Base-by-base conservation (phyloP, 768 basidiomycete species). In the Auriscalpium orientale region DNA sequence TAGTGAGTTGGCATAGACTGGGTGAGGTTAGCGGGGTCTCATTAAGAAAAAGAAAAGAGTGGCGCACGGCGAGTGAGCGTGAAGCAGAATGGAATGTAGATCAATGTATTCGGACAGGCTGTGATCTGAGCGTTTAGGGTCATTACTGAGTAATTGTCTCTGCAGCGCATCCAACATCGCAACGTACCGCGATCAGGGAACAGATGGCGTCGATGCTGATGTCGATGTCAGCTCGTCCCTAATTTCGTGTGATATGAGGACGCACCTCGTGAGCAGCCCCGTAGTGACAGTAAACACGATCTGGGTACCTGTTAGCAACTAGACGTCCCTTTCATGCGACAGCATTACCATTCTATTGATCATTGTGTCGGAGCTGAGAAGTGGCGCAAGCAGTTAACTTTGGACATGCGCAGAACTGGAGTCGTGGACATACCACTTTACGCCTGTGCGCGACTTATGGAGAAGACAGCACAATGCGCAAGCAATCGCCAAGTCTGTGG, bases 41-140 rank as follows among this genome's bases (percentile, higher is more conserved):
- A 12, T n/a, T n/a, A n/a, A n/a, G n/a, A 21, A 4, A 22, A 11
- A 33, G 4, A 34, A 21, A 18, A 28, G 13, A 54, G 12, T 16
- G 35, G 61, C 74, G 56, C 62, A 79, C 79, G 64, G 59, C 79
- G 74, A 58, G 79, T 79, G 28, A 81, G 69, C 55, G 75, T 74
- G 69, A 82, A 80, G 67, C 79, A 82, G 67, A 82, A 82, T 40
- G 76, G 75, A 34, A 80, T 80, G 64, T 82, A 82, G 48, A 81
- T 77, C 55, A 81, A 70, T 4, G 79, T 79, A 37, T 76, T 64
- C 13, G 75, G 76, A 66, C 12, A 49, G 48, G 21, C 48, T 74
- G 76, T 4, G 73, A 49, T 28, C 66, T 12, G 79, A 60, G 21
- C 22, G 22, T 28, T 28, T 28, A 28, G 22, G 22, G 4, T 4